Conservation (phyloP, 192 early-diverging fungal species). For the Rhizophagus prolifer region DNA sequence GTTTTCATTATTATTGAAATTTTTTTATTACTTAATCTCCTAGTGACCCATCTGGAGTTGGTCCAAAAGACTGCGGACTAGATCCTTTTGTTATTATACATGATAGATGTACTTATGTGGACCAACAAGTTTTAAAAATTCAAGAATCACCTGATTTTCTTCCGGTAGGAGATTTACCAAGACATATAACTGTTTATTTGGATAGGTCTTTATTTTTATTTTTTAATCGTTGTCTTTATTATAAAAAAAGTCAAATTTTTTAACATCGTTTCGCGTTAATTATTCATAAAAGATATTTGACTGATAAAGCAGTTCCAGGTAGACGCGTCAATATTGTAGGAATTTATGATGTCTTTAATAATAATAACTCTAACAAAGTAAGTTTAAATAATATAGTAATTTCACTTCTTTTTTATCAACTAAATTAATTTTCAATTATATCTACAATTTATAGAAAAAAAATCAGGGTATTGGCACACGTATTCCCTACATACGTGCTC, state of each 20-base stretch:
- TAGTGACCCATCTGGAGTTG: slow-evolving; percentile 35
- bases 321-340: slow-evolving; percentile 90
- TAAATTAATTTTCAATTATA: neutral
- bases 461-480: slow-evolving; percentile 75
- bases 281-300: slow-evolving; percentile 59
- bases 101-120: slow-evolving; percentile 94
- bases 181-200: slow-evolving; percentile 87
- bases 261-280: neutral
- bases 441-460: neutral
- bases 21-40: neutral
- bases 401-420: neutral
- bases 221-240: neutral
- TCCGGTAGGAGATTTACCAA: slow-evolving; percentile 96
- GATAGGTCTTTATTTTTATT: slow-evolving; percentile 61
- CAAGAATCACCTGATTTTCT: slow-evolving; percentile 97
- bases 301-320: slow-evolving; percentile 92
- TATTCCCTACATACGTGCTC: slow-evolving; percentile 73
- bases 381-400: slow-evolving; percentile 29
- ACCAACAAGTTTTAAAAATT: slow-evolving; percentile 95
- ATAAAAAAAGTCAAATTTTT: no score
- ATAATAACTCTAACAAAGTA: slow-evolving; percentile 53
- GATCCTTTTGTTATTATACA: slow-evolving; percentile 95
- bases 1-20: neutral
- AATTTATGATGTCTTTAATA: slow-evolving; percentile 92
- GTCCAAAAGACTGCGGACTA: slow-evolving; percentile 66